Evolutionary conservation across 805 yeast species (phyloP).

Genomic region (Kodamaea sagamina): DNA sequence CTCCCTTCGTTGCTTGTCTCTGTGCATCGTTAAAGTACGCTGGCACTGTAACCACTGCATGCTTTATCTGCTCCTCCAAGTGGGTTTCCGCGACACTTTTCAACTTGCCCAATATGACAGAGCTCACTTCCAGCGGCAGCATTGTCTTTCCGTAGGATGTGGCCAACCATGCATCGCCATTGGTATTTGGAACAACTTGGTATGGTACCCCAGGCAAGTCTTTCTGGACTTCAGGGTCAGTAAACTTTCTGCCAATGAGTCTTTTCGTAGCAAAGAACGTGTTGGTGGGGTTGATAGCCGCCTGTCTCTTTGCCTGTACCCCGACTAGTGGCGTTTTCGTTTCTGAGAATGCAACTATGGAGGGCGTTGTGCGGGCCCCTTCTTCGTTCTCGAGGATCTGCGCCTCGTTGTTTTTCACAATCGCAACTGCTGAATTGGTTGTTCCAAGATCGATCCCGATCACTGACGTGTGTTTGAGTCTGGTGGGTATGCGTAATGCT

Average conservation of each 20-base stretch:
- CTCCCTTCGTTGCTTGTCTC: slow-evolving; percentile 80
- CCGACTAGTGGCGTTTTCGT: slow-evolving; percentile 50
- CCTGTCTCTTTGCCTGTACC: slow-evolving; percentile 74
- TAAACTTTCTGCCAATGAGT: slow-evolving; percentile 70
- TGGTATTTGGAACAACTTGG: slow-evolving; percentile 55
- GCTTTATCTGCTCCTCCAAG: slow-evolving; percentile 43
- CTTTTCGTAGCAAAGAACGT: slow-evolving; percentile 83
- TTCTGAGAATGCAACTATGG: slow-evolving; percentile 66
- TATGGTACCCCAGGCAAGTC: slow-evolving; percentile 67
- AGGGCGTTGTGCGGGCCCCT: slow-evolving; percentile 79
- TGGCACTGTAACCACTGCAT: slow-evolving; percentile 83
- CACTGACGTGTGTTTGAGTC: slow-evolving; percentile 34
- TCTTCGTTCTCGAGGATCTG: slow-evolving; percentile 73
- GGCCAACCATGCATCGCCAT: slow-evolving; percentile 72
- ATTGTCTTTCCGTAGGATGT: slow-evolving; percentile 42
- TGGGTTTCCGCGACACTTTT: slow-evolving; percentile 64
- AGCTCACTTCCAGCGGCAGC: slow-evolving; percentile 75
- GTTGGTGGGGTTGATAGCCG: slow-evolving; percentile 70
- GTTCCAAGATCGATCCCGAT: slow-evolving; percentile 86
- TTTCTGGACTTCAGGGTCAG: slow-evolving; percentile 68
- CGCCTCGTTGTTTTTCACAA: slow-evolving; percentile 64
- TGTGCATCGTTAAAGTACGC: slow-evolving; percentile 83
- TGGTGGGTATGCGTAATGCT: not conserved
- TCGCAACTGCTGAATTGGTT: slow-evolving; percentile 83
- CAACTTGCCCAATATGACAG: slow-evolving; percentile 64